phyloP scores from a whole-genome alignment of 2,329 filamentous ascomycete species.

The Incumbomyces delicatus region DNA sequence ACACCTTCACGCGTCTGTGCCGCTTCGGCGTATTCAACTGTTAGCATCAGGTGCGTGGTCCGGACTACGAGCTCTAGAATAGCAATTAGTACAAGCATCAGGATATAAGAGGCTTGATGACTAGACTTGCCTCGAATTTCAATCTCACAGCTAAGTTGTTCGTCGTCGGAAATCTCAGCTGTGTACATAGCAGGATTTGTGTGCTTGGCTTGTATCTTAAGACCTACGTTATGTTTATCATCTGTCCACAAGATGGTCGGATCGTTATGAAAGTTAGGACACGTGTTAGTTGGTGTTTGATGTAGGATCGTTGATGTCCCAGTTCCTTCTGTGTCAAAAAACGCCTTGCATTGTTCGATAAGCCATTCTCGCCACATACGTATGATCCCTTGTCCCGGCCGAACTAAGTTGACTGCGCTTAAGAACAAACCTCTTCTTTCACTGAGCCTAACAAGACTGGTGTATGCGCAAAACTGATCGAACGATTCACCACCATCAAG shows the following conservation, averaged over 20 bases:
- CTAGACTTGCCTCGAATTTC: slow-evolving; percentile 55
- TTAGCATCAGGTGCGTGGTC: slow-evolving; percentile 53
- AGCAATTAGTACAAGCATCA: background rate
- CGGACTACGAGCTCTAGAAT: slow-evolving; percentile 57
- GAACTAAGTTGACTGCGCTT: slow-evolving; percentile 55
- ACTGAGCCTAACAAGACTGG: slow-evolving; percentile 58
- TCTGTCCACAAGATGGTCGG: slow-evolving; percentile 58
- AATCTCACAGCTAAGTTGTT: slow-evolving; percentile 59
- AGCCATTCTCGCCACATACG: slow-evolving; percentile 68
- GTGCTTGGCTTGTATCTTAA: slow-evolving; percentile 56
- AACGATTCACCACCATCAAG: slow-evolving; percentile 64
- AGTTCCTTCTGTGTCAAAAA: slow-evolving; percentile 17
- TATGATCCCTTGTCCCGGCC: slow-evolving; percentile 47
- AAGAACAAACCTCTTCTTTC: slow-evolving; percentile 52
- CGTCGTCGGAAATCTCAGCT: slow-evolving; percentile 41
- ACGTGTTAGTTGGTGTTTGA: slow-evolving; percentile 18
- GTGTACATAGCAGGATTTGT: slow-evolving; percentile 28
- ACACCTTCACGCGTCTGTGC: slow-evolving; percentile 47
- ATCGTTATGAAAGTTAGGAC: slow-evolving; percentile 12
- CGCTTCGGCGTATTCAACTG: slow-evolving; percentile 54
- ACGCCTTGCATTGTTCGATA: slow-evolving; percentile 29
- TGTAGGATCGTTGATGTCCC: slow-evolving; percentile 3
- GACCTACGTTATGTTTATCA: slow-evolving; percentile 51
- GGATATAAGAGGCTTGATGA: too few relatives aligned
- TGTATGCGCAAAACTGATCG: slow-evolving; percentile 60